Percentiles rank a stretch among this genome's conserved stretches.
Evolutionary conservation across 208 protist species (phyloP).

Genomic region (Angomonas ambiguus): DNA sequence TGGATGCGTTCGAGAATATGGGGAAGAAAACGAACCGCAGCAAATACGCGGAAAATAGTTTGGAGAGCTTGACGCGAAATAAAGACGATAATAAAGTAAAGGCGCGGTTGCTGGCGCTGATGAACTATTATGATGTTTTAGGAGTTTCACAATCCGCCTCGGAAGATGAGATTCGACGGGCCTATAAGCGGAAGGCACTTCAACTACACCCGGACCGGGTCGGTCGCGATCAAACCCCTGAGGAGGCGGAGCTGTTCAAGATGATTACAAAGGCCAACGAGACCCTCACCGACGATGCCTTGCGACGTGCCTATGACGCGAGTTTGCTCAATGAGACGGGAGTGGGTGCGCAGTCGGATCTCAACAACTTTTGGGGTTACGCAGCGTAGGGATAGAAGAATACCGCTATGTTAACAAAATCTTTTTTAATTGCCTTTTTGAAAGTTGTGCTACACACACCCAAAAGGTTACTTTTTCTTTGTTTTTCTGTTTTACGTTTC

Average conservation of each 20-base stretch:
- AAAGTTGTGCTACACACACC: too few species aligned
- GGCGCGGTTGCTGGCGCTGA: slow-evolving; percentile 70
- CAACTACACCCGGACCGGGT: slow-evolving; percentile 84
- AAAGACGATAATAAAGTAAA: slow-evolving; percentile 70
- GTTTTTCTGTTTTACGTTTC: slow-evolving; percentile 6
- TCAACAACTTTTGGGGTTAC: too few species aligned
- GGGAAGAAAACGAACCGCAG: slow-evolving; percentile 25
- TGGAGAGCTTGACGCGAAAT: slow-evolving; percentile 55
- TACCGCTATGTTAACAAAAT: too few species aligned
- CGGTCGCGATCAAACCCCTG: slow-evolving; percentile 48
- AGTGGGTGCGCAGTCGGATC: not conserved
- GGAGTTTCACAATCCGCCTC: slow-evolving; percentile 64
- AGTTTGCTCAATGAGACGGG: slow-evolving; percentile 27
- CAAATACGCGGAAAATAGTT: slow-evolving; percentile 21
- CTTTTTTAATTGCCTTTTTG: too few species aligned
- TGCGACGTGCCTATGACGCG: slow-evolving; percentile 63
- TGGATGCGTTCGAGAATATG: slow-evolving; percentile 66
- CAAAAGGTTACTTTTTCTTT: slow-evolving; percentile 3
- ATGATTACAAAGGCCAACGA: slow-evolving; percentile 88
- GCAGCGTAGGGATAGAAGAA: too few species aligned
- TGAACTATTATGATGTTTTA: slow-evolving; percentile 91
- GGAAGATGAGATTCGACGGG: slow-evolving; percentile 62
- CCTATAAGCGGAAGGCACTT: slow-evolving; percentile 84
- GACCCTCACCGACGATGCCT: slow-evolving; percentile 54
- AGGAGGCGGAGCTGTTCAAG: slow-evolving; percentile 88